These are phyloP conservation scores for Panaeolus papilionaceus DNA, from an alignment of 768 basidiomycete species.

Conservation along the genomic window DNA sequence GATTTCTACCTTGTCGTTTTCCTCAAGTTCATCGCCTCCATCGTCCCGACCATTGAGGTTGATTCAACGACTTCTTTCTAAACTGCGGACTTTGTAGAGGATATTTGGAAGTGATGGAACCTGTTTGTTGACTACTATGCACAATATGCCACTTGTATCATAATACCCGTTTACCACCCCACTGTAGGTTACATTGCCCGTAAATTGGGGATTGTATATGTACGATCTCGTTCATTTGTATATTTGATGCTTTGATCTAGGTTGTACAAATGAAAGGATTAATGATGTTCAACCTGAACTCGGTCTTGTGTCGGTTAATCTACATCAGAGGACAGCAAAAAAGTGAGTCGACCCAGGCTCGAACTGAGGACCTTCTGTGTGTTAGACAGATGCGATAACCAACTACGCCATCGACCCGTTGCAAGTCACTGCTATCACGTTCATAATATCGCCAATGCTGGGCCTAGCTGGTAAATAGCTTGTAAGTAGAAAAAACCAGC, in stretches of 20 bases:
- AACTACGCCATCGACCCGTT: conserved; percentile 71
- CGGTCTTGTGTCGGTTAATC: background rate
- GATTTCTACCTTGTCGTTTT: conserved; percentile 99
- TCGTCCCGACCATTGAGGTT: conserved; percentile 98
- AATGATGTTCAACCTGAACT: background rate
- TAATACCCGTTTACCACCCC: conserved; percentile 13
- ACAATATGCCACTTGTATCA: conserved; percentile 15
- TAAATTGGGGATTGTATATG: conserved; percentile 12
- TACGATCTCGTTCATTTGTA: conserved; percentile 8
- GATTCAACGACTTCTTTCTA: conserved; percentile 86
- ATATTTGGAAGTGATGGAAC: background rate
- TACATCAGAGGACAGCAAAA: conserved; percentile 7
- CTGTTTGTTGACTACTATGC: conserved; percentile 9
- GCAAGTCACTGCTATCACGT: conserved; percentile 57
- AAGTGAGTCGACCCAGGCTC: conserved; percentile 41
- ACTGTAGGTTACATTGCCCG: conserved; percentile 14
- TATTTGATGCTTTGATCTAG: background rate
- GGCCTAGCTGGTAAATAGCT: too few relatives aligned
- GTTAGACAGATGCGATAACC: conserved; percentile 88
- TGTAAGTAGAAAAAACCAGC: too few relatives aligned
- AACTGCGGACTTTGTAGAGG: conserved; percentile 20
- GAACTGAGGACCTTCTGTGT: conserved; percentile 35
- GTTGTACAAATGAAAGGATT: background rate
- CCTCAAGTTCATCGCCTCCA: conserved; percentile 98
- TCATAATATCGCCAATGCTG: background rate